These are phyloP conservation scores for Zymoseptoria crescenta DNA, from an alignment of 2,329 filamentous ascomycete genomes.

Conservation along the genomic window DNA sequence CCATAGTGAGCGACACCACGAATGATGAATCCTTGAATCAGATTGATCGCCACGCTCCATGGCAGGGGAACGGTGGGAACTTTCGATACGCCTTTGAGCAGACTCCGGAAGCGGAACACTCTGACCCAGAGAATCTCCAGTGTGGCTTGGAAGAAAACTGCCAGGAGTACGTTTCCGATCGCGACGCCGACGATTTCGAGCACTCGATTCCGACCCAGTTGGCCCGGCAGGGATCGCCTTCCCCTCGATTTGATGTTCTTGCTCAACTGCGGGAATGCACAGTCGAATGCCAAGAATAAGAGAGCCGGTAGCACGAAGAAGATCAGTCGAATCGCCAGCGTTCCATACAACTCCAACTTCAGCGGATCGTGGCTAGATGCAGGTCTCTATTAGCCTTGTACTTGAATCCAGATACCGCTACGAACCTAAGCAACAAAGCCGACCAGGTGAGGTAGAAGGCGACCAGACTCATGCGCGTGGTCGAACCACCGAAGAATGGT, in stretches of 20 bases:
- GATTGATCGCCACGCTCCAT: slow-evolving; percentile 51
- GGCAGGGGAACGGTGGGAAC: slow-evolving; percentile 49
- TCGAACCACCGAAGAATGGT: slow-evolving; percentile 66
- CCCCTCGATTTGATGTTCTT: slow-evolving; percentile 62
- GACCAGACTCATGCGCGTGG: slow-evolving; percentile 71
- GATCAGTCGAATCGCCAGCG: slow-evolving; percentile 56
- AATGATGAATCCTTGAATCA: slow-evolving; percentile 46
- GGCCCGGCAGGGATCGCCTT: slow-evolving; percentile 40
- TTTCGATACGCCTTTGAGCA: slow-evolving; percentile 50
- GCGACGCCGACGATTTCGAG: slow-evolving; percentile 47
- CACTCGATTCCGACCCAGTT: slow-evolving; percentile 36
- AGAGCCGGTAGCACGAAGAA: slow-evolving; percentile 69
- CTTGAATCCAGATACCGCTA: not conserved
- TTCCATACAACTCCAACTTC: slow-evolving; percentile 65
- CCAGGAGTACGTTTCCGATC: slow-evolving; percentile 48
- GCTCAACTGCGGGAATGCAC: slow-evolving; percentile 59
- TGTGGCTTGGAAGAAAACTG: slow-evolving; percentile 46
- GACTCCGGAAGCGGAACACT: slow-evolving; percentile 46
- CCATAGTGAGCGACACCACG: slow-evolving; percentile 63
- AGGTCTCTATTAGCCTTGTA: not conserved
- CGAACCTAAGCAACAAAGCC: slow-evolving; percentile 57
- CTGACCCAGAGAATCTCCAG: slow-evolving; percentile 50
- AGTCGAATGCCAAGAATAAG: slow-evolving; percentile 66
- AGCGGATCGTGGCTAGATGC: slow-evolving; percentile 60
- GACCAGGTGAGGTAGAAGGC: slow-evolving; percentile 91